Evolutionary conservation across 495 filamentous ascomycete genomes (phyloP).

Genomic region (Xylaria bambusicola): DNA sequence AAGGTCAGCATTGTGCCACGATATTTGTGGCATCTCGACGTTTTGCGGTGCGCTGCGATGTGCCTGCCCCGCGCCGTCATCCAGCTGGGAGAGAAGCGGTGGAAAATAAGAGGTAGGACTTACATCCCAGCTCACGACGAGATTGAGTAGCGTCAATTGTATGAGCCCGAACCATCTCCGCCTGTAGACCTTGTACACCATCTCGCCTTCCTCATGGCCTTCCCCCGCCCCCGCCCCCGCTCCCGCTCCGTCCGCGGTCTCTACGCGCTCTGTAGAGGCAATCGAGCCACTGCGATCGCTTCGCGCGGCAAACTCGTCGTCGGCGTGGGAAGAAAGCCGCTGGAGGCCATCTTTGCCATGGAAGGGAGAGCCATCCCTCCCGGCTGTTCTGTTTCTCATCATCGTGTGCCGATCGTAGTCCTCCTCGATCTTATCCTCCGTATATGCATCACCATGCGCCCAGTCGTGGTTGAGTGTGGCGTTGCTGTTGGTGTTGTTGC

Average conservation of each 20-base stretch:
- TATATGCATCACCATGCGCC: constrained; percentile 11
- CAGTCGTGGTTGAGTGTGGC: neutral
- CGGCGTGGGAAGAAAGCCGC: constrained; percentile 25
- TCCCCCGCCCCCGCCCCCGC: too few relatives aligned
- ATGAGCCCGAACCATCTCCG: constrained; percentile 84
- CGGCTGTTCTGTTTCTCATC: neutral
- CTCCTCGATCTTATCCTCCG: constrained; percentile 23
- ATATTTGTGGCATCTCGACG: too few relatives aligned
- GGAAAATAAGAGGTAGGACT: constrained; percentile 35
- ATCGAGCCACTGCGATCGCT: neutral
- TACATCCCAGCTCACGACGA: constrained; percentile 94
- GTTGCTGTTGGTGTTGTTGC: neutral
- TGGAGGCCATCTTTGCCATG: constrained; percentile 23
- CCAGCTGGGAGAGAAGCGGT: too few relatives aligned
- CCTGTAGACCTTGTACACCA: constrained; percentile 79
- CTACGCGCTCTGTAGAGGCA: constrained; percentile 7
- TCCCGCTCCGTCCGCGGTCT: constrained; percentile 18
- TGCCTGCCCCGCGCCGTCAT: too few relatives aligned
- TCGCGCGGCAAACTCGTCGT: constrained; percentile 14
- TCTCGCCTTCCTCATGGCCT: constrained; percentile 20
- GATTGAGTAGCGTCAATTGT: constrained; percentile 84
- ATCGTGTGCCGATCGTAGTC: constrained; percentile 24
- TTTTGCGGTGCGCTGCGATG: too few relatives aligned
- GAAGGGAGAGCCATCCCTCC: constrained; percentile 15
- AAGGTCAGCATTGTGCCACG: constrained; percentile 14